Evolutionary conservation across 495 filamentous ascomycete genomes (phyloP), one percentile per base, ranked within the genome.

Genomic region (Oidiodendron maius): DNA sequence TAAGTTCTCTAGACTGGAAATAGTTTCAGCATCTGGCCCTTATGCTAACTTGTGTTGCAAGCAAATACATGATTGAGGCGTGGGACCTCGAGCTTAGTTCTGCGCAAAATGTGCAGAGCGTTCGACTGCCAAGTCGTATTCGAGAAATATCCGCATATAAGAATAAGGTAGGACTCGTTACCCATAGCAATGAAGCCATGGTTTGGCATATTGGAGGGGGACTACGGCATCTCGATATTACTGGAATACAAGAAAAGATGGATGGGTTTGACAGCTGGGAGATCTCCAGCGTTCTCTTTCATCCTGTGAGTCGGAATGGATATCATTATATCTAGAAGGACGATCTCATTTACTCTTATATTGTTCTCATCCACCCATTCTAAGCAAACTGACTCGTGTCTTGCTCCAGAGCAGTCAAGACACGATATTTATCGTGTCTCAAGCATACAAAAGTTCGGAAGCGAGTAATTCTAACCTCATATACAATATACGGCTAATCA

Each of bases 131-230:
- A 20, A 50, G 26, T 13, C 30, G 3, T 10, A 16, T 40, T 12
- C 1, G 10, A 15, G 28, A 30, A 15, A n/a, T 53, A 3, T 51
- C 49, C 8, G 50, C 40, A 8, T 22, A 11, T 6, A 9, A 43
- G 1, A 41, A 51, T 18, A 25, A 49, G 16, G 50, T 56, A 10
- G 53, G 46, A 28, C 53, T 60, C 20, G 13, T 56, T 10, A 53
- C 46, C 5, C 17, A 16, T 1, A 12, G 36, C n/a, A 26, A 37
- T n/a, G 39, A 53, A 20, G 32, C 55, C 21, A 17, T 51, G 1
- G 44, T 56, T 11, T 60, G 57, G 53, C 40, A 28, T 13, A 40
- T 60, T 24, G 57, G 53, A 23, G 48, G 50, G 16, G 8, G 36
- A 11, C 36, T 56, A 18, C 37, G 1, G 2, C 35, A 36, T 12